Conservation (phyloP, 2,329 filamentous ascomycete species). For the Biscogniauxia sp. region DNA sequence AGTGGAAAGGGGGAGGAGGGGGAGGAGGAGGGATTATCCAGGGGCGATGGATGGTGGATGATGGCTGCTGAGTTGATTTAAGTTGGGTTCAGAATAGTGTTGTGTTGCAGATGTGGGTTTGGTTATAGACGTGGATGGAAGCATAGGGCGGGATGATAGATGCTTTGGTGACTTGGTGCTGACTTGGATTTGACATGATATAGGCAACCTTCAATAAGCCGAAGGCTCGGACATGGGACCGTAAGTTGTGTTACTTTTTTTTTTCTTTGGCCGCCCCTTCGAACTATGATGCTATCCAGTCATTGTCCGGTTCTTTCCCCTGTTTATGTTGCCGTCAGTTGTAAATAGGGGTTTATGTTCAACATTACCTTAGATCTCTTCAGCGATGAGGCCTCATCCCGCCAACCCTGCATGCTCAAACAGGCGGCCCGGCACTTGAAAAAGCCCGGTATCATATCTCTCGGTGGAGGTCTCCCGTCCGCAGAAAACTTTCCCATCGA, state of each 20-base stretch:
- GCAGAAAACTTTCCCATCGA: conserved; percentile 92
- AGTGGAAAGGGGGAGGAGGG: background rate
- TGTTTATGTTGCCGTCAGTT: background rate
- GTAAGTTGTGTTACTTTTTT: conserved; percentile 50
- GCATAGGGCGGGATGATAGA: too few species aligned
- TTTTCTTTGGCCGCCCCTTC: background rate
- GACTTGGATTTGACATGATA: background rate
- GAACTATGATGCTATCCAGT: background rate
- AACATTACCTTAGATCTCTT: conserved; percentile 47
- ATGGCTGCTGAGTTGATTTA: too few species aligned
- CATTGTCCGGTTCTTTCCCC: background rate
- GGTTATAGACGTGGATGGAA: too few species aligned
- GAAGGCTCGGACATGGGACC: conserved; percentile 78
- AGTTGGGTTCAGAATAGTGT: too few species aligned
- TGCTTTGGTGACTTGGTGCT: too few species aligned
- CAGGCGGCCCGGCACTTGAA: conserved; percentile 75
- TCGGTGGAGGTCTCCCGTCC: conserved; percentile 88
- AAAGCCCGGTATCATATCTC: conserved; percentile 80
- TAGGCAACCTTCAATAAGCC: conserved; percentile 53
- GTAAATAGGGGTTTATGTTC: background rate
- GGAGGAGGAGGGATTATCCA: too few species aligned
- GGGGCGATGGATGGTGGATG: too few species aligned
- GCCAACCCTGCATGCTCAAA: conserved; percentile 74
- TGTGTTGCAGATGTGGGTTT: too few species aligned
- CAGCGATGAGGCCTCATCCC: conserved; percentile 58